Evolutionary conservation across 78 protist genomes (phyloP), one percentile per base, ranked within the genome.

Genomic region (Trichosphaerium sp.): DNA sequence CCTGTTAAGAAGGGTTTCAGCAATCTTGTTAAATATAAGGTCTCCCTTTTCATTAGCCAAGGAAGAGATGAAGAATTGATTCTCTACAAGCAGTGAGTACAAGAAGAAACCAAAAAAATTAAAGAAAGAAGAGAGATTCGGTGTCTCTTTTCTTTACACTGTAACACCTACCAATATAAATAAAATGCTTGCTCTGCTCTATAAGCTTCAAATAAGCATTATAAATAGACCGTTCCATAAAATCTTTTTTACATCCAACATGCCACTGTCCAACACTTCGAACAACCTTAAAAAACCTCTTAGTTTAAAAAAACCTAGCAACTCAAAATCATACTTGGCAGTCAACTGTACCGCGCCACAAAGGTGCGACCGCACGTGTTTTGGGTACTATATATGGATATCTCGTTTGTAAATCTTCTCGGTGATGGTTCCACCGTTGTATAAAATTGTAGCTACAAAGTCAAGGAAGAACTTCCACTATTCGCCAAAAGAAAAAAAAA

Each of bases 131-230:
- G n/a, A n/a, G n/a, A n/a, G n/a, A n/a, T n/a, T n/a, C n/a, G n/a
- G n/a, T n/a, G n/a, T n/a, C n/a, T n/a, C n/a, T n/a, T n/a, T n/a
- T n/a, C n/a, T n/a, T n/a, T n/a, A n/a, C n/a, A n/a, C n/a, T n/a
- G n/a, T n/a, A n/a, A n/a, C n/a, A n/a, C n/a, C n/a, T n/a, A n/a
- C n/a, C 78, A 32, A 78, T 78, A 41, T 78, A 78, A 18, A 78
- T 78, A 25, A 61, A 78, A 34, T 78, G 77, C 37, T 78, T 69
- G n/a, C 74, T 58, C 68, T 70, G 47, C 47, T 61, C 44, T 4
- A 78, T 78, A 3, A 68, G 48, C 40, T 65, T 60, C 21, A 78
- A 35, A 32, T 78, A 78, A 0, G 84, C 76, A n/a, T 14, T 56
- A 14, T 56, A 26, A 56, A 56, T 56, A 14, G 61, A 56, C 32